Percentiles rank a stretch among this genome's conserved stretches.
These are phyloP conservation scores for Blastocystis sp. DNA, from an alignment of 352 stramenopile species.

Conservation along the genomic window DNA sequence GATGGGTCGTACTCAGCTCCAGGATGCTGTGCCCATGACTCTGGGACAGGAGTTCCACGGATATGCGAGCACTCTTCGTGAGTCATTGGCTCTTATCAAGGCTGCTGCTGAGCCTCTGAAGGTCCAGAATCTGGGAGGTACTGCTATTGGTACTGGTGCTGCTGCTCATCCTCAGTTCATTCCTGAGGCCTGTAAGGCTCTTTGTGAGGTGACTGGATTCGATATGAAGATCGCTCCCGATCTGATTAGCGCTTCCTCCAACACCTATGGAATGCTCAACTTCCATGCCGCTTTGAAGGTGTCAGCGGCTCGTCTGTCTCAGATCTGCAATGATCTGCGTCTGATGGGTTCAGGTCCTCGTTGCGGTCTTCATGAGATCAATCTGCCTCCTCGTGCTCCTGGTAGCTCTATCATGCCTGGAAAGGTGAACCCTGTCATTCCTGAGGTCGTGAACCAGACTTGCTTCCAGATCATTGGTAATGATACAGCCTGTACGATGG, in stretches of 20 bases:
- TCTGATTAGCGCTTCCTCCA: constrained; percentile 36
- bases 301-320: not conserved
- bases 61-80: constrained; percentile 69
- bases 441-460: no score
- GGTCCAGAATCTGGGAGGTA: constrained; percentile 70
- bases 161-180: constrained; percentile 38
- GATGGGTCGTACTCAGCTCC: constrained; percentile 69
- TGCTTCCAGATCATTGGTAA: constrained; percentile 32
- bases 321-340: no score
- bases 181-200: not conserved
- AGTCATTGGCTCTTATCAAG: constrained; percentile 69
- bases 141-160: constrained; percentile 69
- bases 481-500: constrained; percentile 44
- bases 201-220: constrained; percentile 47
- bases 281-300: constrained; percentile 34
- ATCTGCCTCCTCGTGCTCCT: no score
- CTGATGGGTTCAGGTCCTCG: no score
- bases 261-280: constrained; percentile 42
- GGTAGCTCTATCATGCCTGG: no score
- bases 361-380: no score
- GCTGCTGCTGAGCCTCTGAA: constrained; percentile 68
- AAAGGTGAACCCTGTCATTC: no score
- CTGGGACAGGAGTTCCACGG: constrained; percentile 70
- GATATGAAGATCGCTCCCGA: constrained; percentile 53
- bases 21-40: no score